These are phyloP conservation scores for Podospora appendiculata DNA, from an alignment of 495 filamentous ascomycete species.

Conservation along the genomic window DNA sequence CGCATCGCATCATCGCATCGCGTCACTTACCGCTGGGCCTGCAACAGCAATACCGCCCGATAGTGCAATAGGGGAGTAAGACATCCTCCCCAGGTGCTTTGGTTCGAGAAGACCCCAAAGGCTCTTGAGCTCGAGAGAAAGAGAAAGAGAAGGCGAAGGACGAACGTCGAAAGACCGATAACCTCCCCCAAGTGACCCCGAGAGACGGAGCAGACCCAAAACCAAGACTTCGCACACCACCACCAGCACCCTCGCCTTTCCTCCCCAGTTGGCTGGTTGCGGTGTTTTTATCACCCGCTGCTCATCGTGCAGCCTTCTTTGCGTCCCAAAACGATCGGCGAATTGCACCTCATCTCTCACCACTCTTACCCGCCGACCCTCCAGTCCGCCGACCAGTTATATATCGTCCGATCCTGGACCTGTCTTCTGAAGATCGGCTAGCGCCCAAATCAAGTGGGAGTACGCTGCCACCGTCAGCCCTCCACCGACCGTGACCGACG, in stretches of 20 bases:
- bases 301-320: slow-evolving; percentile 6
- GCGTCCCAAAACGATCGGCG: slow-evolving; percentile 17
- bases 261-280: background rate
- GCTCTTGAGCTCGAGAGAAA: background rate
- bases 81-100: background rate
- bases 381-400: slow-evolving; percentile 20
- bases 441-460: slow-evolving; percentile 11
- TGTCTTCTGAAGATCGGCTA: slow-evolving; percentile 12
- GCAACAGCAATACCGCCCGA: too few relatives aligned
- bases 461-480: slow-evolving; percentile 1
- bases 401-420: slow-evolving; percentile 8
- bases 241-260: background rate
- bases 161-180: background rate
- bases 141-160: background rate
- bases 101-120: background rate
- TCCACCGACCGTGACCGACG: background rate
- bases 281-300: background rate
- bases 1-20: background rate
- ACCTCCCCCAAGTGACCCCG: too few relatives aligned
- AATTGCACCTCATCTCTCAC: slow-evolving; percentile 20
- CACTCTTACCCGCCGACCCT: slow-evolving; percentile 23
- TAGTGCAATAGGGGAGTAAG: background rate
- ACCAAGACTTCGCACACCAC: background rate
- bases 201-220: background rate
- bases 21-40: too few relatives aligned